Conservation (phyloP, 1,284 basidiomycete species). For the Kalmanozyma brasiliensis region DNA sequence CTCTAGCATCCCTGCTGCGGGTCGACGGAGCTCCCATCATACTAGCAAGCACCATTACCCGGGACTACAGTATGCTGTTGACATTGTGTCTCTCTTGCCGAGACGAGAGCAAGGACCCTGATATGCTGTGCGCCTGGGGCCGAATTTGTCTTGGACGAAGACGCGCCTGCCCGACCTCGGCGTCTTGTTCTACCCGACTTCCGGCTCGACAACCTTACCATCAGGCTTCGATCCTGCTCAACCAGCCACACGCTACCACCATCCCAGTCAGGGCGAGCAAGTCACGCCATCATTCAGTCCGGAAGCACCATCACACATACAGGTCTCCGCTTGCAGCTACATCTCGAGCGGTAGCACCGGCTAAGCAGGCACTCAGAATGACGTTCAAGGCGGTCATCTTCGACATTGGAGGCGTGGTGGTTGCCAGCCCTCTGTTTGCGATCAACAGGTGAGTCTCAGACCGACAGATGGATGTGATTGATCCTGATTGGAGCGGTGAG, state of each 20-base stretch:
- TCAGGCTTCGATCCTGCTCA: neutral
- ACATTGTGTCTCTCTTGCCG: no score
- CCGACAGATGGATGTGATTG: neutral
- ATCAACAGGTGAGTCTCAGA: constrained; percentile 51
- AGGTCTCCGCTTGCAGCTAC: no score
- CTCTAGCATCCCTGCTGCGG: no score
- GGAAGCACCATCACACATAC: no score
- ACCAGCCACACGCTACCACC: neutral
- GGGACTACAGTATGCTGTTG: no score
- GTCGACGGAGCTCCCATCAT: no score
- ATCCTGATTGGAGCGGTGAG: neutral
- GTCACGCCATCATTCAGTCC: no score
- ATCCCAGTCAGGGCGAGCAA: no score
- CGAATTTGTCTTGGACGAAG: no score
- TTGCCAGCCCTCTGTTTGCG: constrained; percentile 64
- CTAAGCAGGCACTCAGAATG: constrained; percentile 1
- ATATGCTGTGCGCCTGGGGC: no score
- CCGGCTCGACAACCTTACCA: constrained; percentile 6
- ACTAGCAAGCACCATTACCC: no score
- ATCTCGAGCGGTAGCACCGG: no score
- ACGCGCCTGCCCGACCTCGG: constrained; percentile 7
- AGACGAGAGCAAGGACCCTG: neutral
- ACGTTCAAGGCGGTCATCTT: constrained; percentile 58
- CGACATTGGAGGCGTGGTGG: constrained; percentile 68
- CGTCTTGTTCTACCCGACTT: constrained; percentile 26